Conservation (phyloP, 768 basidiomycete species). For the Ephemerocybe angulata region DNA sequence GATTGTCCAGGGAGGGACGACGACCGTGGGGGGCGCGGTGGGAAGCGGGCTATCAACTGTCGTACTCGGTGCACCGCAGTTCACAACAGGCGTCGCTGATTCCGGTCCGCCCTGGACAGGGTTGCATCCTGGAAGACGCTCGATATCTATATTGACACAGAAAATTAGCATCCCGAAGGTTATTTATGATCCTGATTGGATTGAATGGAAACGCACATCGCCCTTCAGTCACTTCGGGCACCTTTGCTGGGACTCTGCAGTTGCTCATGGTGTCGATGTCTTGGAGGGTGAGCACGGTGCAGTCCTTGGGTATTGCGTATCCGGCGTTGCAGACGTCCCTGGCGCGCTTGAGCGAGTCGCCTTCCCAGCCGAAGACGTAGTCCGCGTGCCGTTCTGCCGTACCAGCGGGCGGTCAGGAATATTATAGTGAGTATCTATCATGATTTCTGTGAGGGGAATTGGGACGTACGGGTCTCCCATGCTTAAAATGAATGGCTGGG, state of each 20-base stretch:
- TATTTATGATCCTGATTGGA: not conserved
- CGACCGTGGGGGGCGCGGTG: conserved; percentile 14
- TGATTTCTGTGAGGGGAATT: not conserved
- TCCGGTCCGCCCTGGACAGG: not conserved
- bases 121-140: not conserved
- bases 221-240: not conserved
- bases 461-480: conserved; percentile 12
- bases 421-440: not conserved
- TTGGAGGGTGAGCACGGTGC: not conserved
- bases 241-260: not conserved
- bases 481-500: conserved; percentile 8
- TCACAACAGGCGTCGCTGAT: not conserved
- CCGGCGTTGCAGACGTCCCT: not conserved
- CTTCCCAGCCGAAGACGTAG: conserved; percentile 6
- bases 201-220: not conserved
- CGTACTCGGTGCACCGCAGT: not conserved
- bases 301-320: not conserved
- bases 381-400: not conserved
- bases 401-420: too few relatives aligned
- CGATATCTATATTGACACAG: not conserved
- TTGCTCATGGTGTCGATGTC: conserved; percentile 5
- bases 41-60: not conserved
- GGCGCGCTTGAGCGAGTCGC: not conserved
- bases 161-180: not conserved
- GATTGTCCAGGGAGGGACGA: not conserved